Evolutionary conservation across 192 early-diverging fungal species (phyloP).

Genomic region (Pilaira anomala): DNA sequence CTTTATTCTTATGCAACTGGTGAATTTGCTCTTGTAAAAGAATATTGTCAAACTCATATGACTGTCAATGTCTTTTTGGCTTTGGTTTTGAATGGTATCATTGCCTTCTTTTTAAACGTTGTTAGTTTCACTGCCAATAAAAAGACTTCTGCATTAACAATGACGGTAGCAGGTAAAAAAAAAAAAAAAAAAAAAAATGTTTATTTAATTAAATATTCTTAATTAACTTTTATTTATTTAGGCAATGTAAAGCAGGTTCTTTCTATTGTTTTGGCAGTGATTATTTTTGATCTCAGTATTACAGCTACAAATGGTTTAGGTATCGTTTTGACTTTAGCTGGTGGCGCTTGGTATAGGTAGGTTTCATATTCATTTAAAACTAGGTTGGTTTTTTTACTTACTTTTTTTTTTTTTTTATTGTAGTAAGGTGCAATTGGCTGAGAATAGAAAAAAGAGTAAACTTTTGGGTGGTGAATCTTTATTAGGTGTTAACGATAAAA

Average conservation of each 20-base stretch:
- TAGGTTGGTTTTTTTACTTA: not conserved
- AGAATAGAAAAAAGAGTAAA: slow-evolving; percentile 17
- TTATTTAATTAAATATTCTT: too few species aligned
- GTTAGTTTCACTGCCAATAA: slow-evolving; percentile 86
- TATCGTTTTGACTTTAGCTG: slow-evolving; percentile 57
- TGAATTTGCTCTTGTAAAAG: slow-evolving; percentile 49
- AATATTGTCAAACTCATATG: slow-evolving; percentile 45
- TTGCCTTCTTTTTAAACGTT: slow-evolving; percentile 87
- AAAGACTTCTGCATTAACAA: slow-evolving; percentile 79
- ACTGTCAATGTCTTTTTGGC: slow-evolving; percentile 45
- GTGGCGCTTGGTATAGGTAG: slow-evolving; percentile 61
- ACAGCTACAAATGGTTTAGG: slow-evolving; percentile 55
- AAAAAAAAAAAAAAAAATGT: not conserved
- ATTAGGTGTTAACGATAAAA: slow-evolving; percentile 3
- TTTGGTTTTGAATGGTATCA: slow-evolving; percentile 68
- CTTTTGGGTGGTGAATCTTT: slow-evolving; percentile 7
- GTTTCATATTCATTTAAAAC: not conserved
- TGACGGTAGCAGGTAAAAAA: slow-evolving; percentile 62
- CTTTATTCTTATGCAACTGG: slow-evolving; percentile 62
- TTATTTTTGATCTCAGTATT: slow-evolving; percentile 56
- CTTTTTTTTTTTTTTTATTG: not conserved
- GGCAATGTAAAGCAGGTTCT: slow-evolving; percentile 67
- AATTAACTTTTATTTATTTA: not conserved
- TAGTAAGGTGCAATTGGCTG: slow-evolving; percentile 32
- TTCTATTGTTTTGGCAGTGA: slow-evolving; percentile 59